Evolutionary conservation across 805 yeast genomes (phyloP), one percentile per base, ranked within the genome.

Genomic region (Monosporozyma unispora): DNA sequence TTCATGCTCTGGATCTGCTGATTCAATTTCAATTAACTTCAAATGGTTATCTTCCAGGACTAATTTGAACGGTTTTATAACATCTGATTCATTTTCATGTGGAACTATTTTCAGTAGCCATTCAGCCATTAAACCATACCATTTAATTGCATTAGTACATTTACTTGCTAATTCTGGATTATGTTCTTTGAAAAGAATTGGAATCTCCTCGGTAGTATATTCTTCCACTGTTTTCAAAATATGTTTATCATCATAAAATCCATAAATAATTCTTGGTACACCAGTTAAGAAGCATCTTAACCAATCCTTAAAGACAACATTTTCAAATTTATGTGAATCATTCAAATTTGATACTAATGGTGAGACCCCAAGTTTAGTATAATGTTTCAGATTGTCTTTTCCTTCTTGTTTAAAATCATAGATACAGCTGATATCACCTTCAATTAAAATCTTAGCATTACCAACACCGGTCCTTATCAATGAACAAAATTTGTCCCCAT

Each of bases 381-480:
- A 93, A 65, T 87, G 95, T 3, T 74, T 64, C 43, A 87, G 69
- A 21, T 81, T 76, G 52, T 78, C 79, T 47, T 65, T 65, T 42
- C 63, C 49, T 6, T 67, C 68, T 27, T 69, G 74, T 54, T 81
- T 77, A 58, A 79, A 87, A 63, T 89, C 96, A 76, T 82, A 84
- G 10, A 84, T 83, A 63, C 96, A 84, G 66, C 91, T 98, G 19
- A 91, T 87, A 68, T 93, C 98, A 1, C 96, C 96, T 0, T 89
- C 96, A 43, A 89, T 65, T 5, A 87, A 64, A 42, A 88, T 67
- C 53, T 77, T 78, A 18, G 80, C 75, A 44, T 75, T 76, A 8
- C 96, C 96, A 14, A 91, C 80, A 2, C 96, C 95, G 0, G 96
- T 83, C 57, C 78, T 76, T 5, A 90, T 90, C n/a, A 91, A 83